Base-by-base conservation (phyloP, 2,329 filamentous ascomycete species). In the Fusarium liriodendri region DNA sequence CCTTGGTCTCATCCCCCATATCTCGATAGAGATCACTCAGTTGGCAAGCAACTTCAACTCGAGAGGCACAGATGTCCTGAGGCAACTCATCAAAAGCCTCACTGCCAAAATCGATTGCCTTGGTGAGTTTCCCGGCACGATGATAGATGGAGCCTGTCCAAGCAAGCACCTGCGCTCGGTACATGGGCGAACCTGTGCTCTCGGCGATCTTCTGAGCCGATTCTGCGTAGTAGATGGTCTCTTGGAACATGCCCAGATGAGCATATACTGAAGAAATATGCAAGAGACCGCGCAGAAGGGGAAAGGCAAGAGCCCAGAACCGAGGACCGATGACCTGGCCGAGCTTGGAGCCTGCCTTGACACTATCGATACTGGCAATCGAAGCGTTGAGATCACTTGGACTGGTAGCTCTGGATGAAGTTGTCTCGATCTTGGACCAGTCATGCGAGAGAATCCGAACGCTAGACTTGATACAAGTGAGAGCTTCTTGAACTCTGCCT, bases 201-300 rank as follows among this genome's bases (percentile, higher is more conserved):
- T 88, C 87, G 25, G 94, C 94, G 69, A 97, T 89, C 77, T 93
- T 94, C 63, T 93, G 87, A 0, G 95, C 95, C 77, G 97, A 93
- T 75, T 98, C 93, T 2, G 93, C 92, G 76, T 97, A 97, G 80
- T 95, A 97, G 1, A 96, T 84, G 2, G 96, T 96, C 80, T 98
- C 96, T 69, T 94, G 92, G 73, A 95, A 94, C 83, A 97, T 89
- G 32, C 97, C 97, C 72, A 97, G 89, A 73, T 97, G 93, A 1
- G 93, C 91, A 76, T 95, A 98, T 1, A 97, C 86, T 5, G 89
- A 88, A 0, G 95, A 95, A 4, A 98, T 88, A 67, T 95, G 92
- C 69, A 92, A 83, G 16, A 97, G 85, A 65, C 91, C 90, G 33
- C 90, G 88, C 76, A 95, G 92, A 22, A 98, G 87, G 1, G 92